Evolutionary conservation across 805 yeast genomes (phyloP).

Genomic region (Candida easanensis): DNA sequence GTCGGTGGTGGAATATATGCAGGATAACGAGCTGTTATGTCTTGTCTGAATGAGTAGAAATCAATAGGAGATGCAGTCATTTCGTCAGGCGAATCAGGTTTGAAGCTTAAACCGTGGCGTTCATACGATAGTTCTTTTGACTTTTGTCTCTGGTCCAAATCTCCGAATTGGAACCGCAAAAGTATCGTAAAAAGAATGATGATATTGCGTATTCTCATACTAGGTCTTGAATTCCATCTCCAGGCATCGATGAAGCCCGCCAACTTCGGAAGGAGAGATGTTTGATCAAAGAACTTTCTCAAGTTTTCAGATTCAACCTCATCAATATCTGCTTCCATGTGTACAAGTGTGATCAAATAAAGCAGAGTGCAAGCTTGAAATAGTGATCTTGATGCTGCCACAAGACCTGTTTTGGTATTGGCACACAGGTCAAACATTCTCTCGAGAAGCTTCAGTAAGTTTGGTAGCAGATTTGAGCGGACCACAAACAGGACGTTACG

Average conservation of each 20-base stretch:
- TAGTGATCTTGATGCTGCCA: conserved; percentile 12
- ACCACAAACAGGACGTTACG: conserved; percentile 12
- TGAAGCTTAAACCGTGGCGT: conserved; percentile 34
- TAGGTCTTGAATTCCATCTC: conserved; percentile 51
- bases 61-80: conserved; percentile 72
- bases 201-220: conserved; percentile 54
- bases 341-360: conserved; percentile 12
- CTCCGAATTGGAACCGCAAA: conserved; percentile 64
- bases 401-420: conserved; percentile 3
- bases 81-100: conserved; percentile 19
- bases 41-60: conserved; percentile 76
- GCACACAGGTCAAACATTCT: conserved; percentile 9
- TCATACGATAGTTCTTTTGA: conserved; percentile 47
- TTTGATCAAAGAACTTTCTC: conserved; percentile 22
- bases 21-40: conserved; percentile 73
- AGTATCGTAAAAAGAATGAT: conserved; percentile 52
- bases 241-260: conserved; percentile 58
- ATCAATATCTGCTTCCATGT: conserved; percentile 4
- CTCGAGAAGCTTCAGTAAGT: conserved; percentile 5
- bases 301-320: conserved; percentile 2
- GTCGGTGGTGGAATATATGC: conserved; percentile 53
- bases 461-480: conserved; percentile 6
- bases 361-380: conserved; percentile 17
- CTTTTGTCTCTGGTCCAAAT: conserved; percentile 32
- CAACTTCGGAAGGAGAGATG: conserved; percentile 42